A percentile compares a stretch with the other conserved stretches of the same genome.
phyloP scores from a whole-genome alignment of 352 stramenopile species.

The Phytophthora constricta region DNA sequence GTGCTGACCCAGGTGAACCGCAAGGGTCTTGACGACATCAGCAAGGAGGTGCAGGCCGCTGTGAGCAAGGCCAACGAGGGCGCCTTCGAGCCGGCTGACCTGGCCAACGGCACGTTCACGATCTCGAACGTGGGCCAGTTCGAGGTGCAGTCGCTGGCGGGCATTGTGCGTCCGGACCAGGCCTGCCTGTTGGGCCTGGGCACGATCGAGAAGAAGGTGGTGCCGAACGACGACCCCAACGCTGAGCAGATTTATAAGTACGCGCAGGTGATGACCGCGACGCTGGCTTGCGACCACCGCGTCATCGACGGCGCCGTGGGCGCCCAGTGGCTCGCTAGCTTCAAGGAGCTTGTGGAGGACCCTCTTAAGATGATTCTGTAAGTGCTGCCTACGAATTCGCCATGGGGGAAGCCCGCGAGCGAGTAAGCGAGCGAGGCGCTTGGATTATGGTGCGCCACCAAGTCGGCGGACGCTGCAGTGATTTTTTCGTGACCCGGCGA shows the following conservation, averaged over 20 bases:
- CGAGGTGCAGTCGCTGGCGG: conserved; percentile 94
- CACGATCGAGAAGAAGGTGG: conserved; percentile 95
- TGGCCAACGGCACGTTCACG: conserved; percentile 94
- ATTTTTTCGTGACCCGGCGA: too few species aligned
- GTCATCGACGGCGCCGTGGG: conserved; percentile 97
- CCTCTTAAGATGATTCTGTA: conserved; percentile 97
- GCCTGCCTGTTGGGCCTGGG: conserved; percentile 94
- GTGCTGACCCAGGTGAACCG: conserved; percentile 91
- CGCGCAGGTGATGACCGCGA: conserved; percentile 94
- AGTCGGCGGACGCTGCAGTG: too few species aligned
- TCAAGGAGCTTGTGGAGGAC: conserved; percentile 97
- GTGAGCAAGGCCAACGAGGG: conserved; percentile 45
- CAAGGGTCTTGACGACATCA: conserved; percentile 62
- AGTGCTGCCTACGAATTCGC: conserved; percentile 27
- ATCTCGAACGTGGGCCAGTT: conserved; percentile 98
- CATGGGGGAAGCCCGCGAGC: conserved; percentile 20
- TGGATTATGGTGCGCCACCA: too few species aligned
- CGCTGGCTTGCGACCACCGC: conserved; percentile 97
- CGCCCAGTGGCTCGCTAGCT: conserved; percentile 95
- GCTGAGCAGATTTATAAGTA: conserved; percentile 90
- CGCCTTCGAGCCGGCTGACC: conserved; percentile 49
- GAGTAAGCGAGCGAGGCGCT: too few species aligned
- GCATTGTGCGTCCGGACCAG: conserved; percentile 95
- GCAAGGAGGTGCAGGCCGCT: conserved; percentile 59
- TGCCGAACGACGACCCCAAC: conserved; percentile 88